phyloP scores from a whole-genome alignment of 331 rosid species.

The Dryas integrifolia region DNA sequence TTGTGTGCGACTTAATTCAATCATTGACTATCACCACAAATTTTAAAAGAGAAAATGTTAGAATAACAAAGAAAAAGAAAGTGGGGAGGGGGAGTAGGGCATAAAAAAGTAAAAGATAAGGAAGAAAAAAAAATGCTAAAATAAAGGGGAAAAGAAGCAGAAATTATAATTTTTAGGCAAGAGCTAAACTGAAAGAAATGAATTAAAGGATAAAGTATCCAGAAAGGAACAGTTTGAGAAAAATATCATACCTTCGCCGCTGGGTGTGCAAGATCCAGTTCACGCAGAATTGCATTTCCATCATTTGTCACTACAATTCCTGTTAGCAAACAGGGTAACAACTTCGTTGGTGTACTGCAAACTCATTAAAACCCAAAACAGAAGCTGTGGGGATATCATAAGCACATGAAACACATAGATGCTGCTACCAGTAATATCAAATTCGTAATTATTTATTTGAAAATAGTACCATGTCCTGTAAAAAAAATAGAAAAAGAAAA shows the following conservation, averaged over 20 bases:
- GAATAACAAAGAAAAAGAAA: slow-evolving; percentile 14
- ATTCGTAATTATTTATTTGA: background rate
- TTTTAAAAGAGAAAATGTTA: background rate
- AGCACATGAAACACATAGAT: background rate
- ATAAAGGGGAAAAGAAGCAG: background rate
- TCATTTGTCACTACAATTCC: slow-evolving; percentile 97
- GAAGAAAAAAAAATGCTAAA: background rate
- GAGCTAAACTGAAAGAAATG: background rate
- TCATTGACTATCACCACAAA: slow-evolving; percentile 69
- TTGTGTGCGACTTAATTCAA: slow-evolving; percentile 93
- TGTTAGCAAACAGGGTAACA: slow-evolving; percentile 26
- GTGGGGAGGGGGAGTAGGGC: background rate
- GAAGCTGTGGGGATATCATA: background rate
- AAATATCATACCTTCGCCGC: slow-evolving; percentile 76
- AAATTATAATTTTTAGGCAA: background rate
- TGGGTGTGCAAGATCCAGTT: slow-evolving; percentile 91
- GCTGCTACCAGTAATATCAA: background rate
- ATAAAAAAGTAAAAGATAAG: background rate
- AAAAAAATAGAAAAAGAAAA: background rate
- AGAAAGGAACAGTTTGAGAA: slow-evolving; percentile 5
- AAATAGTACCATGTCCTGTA: background rate
- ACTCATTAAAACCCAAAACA: background rate
- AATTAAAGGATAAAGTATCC: background rate
- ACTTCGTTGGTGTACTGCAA: background rate
- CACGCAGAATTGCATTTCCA: slow-evolving; percentile 91